A percentile compares a stretch with the other conserved stretches of the same genome.
These are phyloP conservation scores for Phaeosphaeriaceae sp. DNA, from an alignment of 2,329 filamentous ascomycete species.

Conservation along the genomic window DNA sequence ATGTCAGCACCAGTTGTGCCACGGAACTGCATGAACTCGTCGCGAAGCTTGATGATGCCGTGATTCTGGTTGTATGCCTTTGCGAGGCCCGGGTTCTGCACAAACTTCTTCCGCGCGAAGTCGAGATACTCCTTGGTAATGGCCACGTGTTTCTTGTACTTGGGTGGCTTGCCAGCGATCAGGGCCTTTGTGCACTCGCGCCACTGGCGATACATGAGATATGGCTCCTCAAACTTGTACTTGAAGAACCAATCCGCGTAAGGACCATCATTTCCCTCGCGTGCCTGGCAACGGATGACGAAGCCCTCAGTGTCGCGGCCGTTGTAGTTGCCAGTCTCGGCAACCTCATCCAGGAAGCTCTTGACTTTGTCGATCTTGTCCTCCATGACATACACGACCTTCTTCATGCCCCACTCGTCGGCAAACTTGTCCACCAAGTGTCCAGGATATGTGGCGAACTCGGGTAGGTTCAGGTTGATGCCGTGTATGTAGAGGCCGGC, in stretches of 20 bases:
- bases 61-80: conserved; percentile 85
- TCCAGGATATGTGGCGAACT: conserved; percentile 87
- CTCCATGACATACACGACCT: conserved; percentile 81
- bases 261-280: conserved; percentile 59
- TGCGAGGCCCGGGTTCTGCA: conserved; percentile 71
- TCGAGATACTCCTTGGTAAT: conserved; percentile 92
- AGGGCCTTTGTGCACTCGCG: conserved; percentile 93
- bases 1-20: conserved; percentile 90
- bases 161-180: conserved; percentile 77
- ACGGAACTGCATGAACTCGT: conserved; percentile 85
- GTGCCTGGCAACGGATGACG: conserved; percentile 85
- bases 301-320: conserved; percentile 96
- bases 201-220: conserved; percentile 99
- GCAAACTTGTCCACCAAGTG: conserved; percentile 88
- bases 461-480: conserved; percentile 92
- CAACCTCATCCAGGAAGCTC: conserved; percentile 81
- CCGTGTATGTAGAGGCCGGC: conserved; percentile 95
- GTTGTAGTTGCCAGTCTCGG: conserved; percentile 87
- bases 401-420: conserved; percentile 90
- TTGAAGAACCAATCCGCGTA: conserved; percentile 99
- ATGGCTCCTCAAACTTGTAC: conserved; percentile 99
- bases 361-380: conserved; percentile 78
- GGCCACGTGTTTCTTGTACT: conserved; percentile 82
- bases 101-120: conserved; percentile 79
- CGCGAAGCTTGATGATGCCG: conserved; percentile 88